Evolutionary conservation across 768 basidiomycete genomes (phyloP).

Genomic region (Aureoboletus auriporus): DNA sequence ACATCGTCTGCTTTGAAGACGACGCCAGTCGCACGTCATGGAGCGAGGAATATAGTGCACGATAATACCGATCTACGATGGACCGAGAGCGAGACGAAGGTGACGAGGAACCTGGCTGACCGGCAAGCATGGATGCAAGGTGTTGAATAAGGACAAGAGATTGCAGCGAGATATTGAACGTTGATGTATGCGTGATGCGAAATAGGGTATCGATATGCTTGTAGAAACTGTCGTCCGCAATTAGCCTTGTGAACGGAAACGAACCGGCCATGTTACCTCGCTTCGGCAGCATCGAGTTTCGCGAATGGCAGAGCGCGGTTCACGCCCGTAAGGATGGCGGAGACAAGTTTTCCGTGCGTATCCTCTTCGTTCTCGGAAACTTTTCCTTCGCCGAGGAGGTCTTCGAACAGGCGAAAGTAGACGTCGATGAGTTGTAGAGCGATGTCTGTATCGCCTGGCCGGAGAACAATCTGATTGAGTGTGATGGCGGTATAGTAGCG

Average conservation of each 20-base stretch:
- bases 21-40: constrained; percentile 75
- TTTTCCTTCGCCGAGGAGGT: constrained; percentile 67
- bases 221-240: constrained; percentile 50
- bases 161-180: constrained; percentile 95
- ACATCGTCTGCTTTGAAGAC: constrained; percentile 95
- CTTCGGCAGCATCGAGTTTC: constrained; percentile 64
- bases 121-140: constrained; percentile 55
- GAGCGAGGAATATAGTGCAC: constrained; percentile 86
- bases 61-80: constrained; percentile 66
- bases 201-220: constrained; percentile 92
- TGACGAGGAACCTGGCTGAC: constrained; percentile 38
- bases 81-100: constrained; percentile 40
- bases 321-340: constrained; percentile 89
- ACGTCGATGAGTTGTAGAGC: constrained; percentile 78
- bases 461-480: constrained; percentile 87
- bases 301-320: constrained; percentile 95
- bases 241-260: constrained; percentile 1
- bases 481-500: constrained; percentile 93
- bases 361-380: constrained; percentile 46
- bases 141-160: constrained; percentile 87
- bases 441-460: constrained; percentile 62
- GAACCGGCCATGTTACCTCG: constrained; percentile 43
- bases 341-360: constrained; percentile 74
- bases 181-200: constrained; percentile 90
- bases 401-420: constrained; percentile 93